phyloP scores from a whole-genome alignment of 2,329 filamentous ascomycete species.

The Epichloe sp. region DNA sequence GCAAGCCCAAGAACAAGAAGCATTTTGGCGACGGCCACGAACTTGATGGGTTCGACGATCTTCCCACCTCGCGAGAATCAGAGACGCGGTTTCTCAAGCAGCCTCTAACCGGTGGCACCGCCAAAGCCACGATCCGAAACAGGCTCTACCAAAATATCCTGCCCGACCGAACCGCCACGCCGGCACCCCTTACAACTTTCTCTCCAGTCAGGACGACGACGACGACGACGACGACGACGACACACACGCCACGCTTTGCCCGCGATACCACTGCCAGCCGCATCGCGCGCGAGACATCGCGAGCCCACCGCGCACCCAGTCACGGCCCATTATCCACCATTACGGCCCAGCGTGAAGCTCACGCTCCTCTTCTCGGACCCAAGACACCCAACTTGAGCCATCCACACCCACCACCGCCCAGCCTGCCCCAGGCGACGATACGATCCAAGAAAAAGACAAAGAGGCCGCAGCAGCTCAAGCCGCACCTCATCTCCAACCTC shows the following conservation, averaged over 20 bases:
- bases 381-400: constrained; percentile 29
- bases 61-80: constrained; percentile 71
- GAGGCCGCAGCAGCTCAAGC: constrained; percentile 55
- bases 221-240: background rate
- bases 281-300: constrained; percentile 47
- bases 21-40: constrained; percentile 85
- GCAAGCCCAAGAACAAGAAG: constrained; percentile 44
- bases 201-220: constrained; percentile 42
- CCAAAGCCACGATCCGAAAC: constrained; percentile 48
- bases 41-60: constrained; percentile 84
- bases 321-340: constrained; percentile 40
- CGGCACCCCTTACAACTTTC: constrained; percentile 39
- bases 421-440: constrained; percentile 26
- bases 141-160: constrained; percentile 42
- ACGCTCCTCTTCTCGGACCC: constrained; percentile 38
- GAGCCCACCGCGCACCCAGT: constrained; percentile 46
- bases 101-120: constrained; percentile 51
- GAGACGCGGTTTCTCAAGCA: constrained; percentile 77
- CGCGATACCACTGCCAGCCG: constrained; percentile 53
- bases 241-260: constrained; percentile 45
- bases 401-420: constrained; percentile 19
- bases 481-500: constrained; percentile 80
- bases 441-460: constrained; percentile 45
- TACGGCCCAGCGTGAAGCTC: constrained; percentile 40
- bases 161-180: constrained; percentile 39